Conservation (phyloP, 805 yeast genomes). For the Nakazawaea pomicola region DNA sequence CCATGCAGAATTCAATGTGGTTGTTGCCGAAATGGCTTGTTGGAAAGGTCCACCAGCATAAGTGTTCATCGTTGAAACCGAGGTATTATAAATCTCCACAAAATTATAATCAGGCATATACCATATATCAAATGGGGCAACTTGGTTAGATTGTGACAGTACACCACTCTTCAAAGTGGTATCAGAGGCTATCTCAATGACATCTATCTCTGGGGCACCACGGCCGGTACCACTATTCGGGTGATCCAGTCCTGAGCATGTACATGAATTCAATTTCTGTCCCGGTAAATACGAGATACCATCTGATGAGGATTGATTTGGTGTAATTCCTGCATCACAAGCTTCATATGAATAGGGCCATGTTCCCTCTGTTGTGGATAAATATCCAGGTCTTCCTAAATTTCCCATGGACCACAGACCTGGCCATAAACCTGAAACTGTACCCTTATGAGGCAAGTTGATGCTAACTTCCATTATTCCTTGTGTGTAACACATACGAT, state of each 20-base stretch:
- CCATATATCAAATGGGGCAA: constrained; percentile 95
- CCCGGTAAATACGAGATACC: constrained; percentile 88
- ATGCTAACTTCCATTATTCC: constrained; percentile 77
- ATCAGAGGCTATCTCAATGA: constrained; percentile 77
- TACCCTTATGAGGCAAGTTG: constrained; percentile 73
- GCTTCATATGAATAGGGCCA: constrained; percentile 91
- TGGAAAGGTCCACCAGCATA: constrained; percentile 93
- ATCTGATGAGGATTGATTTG: constrained; percentile 86
- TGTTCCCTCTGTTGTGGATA: constrained; percentile 84
- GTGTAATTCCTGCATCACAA: constrained; percentile 93
- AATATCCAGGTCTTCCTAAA: constrained; percentile 85
- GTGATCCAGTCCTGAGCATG: constrained; percentile 79
- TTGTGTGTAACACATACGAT: constrained; percentile 82
- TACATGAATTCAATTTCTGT: constrained; percentile 70
- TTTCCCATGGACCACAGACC: constrained; percentile 96
- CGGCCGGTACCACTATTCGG: constrained; percentile 87
- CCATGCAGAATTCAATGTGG: constrained; percentile 80
- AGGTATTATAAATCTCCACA: constrained; percentile 62
- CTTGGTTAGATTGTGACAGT: constrained; percentile 88
- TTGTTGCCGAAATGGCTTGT: constrained; percentile 82
- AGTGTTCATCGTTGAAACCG: constrained; percentile 76
- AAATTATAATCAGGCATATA: constrained; percentile 84
- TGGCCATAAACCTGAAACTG: constrained; percentile 87
- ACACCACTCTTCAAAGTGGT: constrained; percentile 49
- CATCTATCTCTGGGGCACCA: constrained; percentile 96